These are phyloP conservation scores for Colletotrichum sp. DNA, from an alignment of 2,329 filamentous ascomycete species.

Conservation along the genomic window DNA sequence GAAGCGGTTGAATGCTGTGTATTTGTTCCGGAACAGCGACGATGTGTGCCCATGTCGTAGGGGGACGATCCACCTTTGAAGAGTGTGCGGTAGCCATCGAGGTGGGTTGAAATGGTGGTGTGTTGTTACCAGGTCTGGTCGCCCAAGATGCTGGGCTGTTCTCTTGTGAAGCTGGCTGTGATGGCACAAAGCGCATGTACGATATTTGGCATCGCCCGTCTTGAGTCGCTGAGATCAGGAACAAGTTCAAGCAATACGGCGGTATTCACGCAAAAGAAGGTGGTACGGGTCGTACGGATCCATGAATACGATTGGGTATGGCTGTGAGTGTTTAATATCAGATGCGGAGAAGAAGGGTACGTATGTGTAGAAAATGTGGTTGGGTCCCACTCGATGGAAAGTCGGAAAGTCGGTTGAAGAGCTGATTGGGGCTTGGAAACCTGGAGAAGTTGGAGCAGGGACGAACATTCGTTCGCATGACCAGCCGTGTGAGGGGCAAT, in stretches of 20 bases:
- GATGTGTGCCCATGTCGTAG: background rate
- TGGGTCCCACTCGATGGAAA: background rate
- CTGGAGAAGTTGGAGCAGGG: constrained; percentile 4
- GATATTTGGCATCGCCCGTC: background rate
- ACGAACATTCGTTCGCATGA: background rate
- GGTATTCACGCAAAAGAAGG: too few species aligned
- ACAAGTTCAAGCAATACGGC: background rate
- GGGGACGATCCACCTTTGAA: background rate
- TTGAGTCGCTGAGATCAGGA: background rate
- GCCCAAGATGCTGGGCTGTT: background rate
- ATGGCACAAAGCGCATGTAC: background rate
- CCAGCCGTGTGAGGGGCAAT: too few species aligned
- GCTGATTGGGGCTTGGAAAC: constrained; percentile 5
- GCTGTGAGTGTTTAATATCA: background rate
- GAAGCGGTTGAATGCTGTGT: background rate
- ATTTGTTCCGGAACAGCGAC: background rate
- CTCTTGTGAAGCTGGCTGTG: background rate
- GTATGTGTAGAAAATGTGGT: background rate
- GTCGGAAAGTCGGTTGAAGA: background rate
- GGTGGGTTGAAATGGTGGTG: background rate
- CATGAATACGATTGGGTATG: background rate
- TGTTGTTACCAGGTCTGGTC: background rate
- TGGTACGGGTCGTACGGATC: background rate
- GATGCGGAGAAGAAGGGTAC: background rate
- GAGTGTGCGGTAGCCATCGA: background rate